Conservation (phyloP, 495 filamentous ascomycete species). For the Tetracladium setigerum region DNA sequence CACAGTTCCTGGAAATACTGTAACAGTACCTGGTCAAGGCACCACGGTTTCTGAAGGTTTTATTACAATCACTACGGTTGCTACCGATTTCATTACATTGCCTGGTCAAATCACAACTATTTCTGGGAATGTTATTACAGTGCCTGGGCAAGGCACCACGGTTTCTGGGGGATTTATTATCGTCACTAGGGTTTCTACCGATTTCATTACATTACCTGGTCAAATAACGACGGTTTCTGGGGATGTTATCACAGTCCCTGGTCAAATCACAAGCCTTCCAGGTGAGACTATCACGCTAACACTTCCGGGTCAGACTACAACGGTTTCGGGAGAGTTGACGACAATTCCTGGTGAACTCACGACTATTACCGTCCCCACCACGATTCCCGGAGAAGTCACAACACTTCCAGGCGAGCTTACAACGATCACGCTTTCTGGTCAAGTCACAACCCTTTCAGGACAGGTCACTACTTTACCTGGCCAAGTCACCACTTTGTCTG, state of each 20-base stretch:
- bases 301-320: background rate
- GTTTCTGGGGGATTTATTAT: background rate
- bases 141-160: background rate
- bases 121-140: background rate
- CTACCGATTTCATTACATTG: conserved; percentile 2
- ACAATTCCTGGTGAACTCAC: too few relatives aligned
- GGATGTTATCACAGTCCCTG: background rate
- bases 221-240: background rate
- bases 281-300: background rate
- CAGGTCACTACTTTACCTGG: background rate
- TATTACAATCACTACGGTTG: background rate
- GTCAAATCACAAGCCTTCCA: background rate
- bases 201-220: conserved; percentile 1
- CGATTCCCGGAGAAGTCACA: background rate
- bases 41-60: background rate
- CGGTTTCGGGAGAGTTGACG: background rate
- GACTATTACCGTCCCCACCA: background rate
- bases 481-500: background rate
- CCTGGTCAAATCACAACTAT: conserved; percentile 6
- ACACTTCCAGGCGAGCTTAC: background rate
- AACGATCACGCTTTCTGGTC: conserved; percentile 7
- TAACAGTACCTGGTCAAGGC: background rate
- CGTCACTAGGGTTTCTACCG: background rate
- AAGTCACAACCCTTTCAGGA: background rate
- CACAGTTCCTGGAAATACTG: background rate